These are phyloP conservation scores for Rhynchosporium secalis DNA, from an alignment of 2,329 filamentous ascomycete species.

Conservation along the genomic window DNA sequence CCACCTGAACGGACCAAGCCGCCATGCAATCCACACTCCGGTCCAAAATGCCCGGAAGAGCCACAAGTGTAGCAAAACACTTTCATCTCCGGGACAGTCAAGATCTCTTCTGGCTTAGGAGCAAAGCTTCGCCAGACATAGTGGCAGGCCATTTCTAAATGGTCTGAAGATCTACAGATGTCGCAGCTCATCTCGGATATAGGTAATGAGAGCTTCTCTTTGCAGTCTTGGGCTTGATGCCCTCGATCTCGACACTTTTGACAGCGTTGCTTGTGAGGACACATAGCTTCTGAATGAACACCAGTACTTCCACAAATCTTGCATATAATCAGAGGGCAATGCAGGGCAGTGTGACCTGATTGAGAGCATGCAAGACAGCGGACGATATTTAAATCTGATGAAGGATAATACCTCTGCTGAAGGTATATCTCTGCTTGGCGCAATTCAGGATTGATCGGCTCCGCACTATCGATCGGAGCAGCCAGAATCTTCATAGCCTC, in stretches of 20 bases:
- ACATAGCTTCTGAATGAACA: conserved; percentile 51
- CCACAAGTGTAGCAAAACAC: conserved; percentile 60
- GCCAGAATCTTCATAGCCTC: neutral
- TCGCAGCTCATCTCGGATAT: conserved; percentile 60
- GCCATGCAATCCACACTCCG: conserved; percentile 49
- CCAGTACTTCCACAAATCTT: conserved; percentile 47
- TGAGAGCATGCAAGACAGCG: conserved; percentile 54
- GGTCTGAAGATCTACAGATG: conserved; percentile 56
- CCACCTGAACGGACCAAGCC: conserved; percentile 37
- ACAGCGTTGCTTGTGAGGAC: conserved; percentile 54
- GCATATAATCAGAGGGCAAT: conserved; percentile 51
- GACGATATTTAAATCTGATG: conserved; percentile 37
- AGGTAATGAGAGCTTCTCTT: conserved; percentile 54
- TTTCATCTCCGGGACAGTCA: conserved; percentile 52
- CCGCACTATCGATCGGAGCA: neutral
- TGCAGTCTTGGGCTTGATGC: conserved; percentile 53
- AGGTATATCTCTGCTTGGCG: conserved; percentile 33
- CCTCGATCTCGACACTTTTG: conserved; percentile 63
- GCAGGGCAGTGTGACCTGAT: conserved; percentile 47
- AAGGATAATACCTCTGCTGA: conserved; percentile 50
- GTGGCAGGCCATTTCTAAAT: conserved; percentile 61
- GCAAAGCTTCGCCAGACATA: conserved; percentile 60
- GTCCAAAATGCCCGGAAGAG: conserved; percentile 53
- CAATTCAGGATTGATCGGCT: neutral
- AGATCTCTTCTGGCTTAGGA: conserved; percentile 43